Evolutionary conservation across 208 protist species (phyloP), one percentile per base, ranked within the genome.

Genomic region (Lotmaria passim): DNA sequence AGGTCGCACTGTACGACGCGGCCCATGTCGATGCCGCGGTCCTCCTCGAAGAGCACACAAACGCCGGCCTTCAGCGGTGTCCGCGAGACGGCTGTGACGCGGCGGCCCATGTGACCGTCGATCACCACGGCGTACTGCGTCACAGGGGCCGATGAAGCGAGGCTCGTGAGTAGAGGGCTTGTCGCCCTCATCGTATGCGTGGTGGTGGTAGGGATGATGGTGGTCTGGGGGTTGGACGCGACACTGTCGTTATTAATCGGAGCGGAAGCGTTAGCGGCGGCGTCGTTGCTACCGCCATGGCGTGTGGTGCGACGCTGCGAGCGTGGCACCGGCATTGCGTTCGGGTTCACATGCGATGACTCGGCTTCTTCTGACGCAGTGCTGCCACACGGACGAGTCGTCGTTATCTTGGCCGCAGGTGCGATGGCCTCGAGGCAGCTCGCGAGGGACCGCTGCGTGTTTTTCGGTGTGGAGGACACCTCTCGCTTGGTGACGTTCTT

Each of bases 1-100:
- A 19, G 7, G 38, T 73, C 55, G 60, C 79, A 91, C 53, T 67
- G 52, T 17, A 88, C 62, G n/a, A 96, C 89, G 46, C 80, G 75
- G 23, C 86, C 89, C 70, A 94, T 81, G 68, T 94, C 89, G 26
- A 86, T 65, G 36, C 89, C 91, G 53, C 89, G 86, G 53, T 94
- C 88, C 15, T 80, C 89, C 58, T 95, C 85, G 62, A 93, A 89
- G 7, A 95, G 73, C 3, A 94, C 91, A 53, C 87, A 85, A 3
- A 73, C 79, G 24, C 82, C 86, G 23, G 28, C 41, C 51, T 72
- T 74, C 31, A 83, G 66, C 15, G 55, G 31, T 0, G 62, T 67
- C n/a, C 39, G 41, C 46, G 76, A 82, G 23, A 76, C 46, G 5
- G 78, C 78, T 12, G 75, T 64, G 6, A 78, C 63, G 12, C 70